phyloP scores from a whole-genome alignment of 176 grass and related monocot species.

The Thalia dealbata region DNA sequence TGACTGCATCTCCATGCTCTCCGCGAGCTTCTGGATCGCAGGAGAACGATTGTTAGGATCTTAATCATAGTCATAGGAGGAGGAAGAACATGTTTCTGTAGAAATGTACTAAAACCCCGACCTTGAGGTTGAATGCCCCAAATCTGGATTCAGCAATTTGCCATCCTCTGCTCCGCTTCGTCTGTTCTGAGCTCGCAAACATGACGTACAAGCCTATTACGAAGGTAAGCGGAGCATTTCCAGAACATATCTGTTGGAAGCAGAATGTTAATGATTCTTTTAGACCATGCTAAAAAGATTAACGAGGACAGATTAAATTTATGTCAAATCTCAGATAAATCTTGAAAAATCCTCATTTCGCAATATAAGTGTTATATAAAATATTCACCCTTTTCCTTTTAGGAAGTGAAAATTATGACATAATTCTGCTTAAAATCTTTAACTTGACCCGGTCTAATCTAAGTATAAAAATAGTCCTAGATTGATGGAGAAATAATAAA shows the following conservation, averaged over 20 bases:
- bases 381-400: too few species aligned
- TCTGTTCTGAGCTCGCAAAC: conserved; percentile 31
- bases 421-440: too few species aligned
- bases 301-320: neutral
- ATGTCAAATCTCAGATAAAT: too few species aligned
- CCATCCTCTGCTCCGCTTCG: conserved; percentile 21
- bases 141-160: conserved; percentile 28
- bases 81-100: neutral
- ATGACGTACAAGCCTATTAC: conserved; percentile 64
- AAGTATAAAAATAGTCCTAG: too few species aligned
- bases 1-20: conserved; percentile 40
- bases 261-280: neutral
- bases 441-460: too few species aligned
- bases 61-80: neutral
- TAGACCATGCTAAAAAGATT: neutral
- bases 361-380: too few species aligned
- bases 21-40: conserved; percentile 52
- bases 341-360: too few species aligned
- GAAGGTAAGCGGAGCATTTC: conserved; percentile 73
- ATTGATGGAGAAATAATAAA: too few species aligned
- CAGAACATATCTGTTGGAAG: conserved; percentile 71
- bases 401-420: too few species aligned
- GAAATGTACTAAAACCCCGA: conserved; percentile 4
- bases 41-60: neutral
- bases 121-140: conserved; percentile 45